A percentile compares a stretch with the other conserved stretches of the same genome.
Conservation (phyloP, 2,329 filamentous ascomycete species). For the Penicillium fuscoglaucum region DNA sequence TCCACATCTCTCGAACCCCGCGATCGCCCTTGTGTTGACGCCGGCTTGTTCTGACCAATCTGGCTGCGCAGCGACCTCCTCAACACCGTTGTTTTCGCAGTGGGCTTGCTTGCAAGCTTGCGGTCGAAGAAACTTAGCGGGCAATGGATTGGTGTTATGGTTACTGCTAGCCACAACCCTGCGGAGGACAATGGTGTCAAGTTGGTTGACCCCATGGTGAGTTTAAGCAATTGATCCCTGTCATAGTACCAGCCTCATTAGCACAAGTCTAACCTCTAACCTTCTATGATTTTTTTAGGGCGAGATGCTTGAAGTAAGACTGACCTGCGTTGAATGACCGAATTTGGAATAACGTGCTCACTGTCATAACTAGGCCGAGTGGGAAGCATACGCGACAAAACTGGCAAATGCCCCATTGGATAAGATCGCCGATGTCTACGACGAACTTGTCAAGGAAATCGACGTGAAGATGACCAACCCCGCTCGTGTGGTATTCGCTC, state of each 20-base stretch:
- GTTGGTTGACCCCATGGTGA: constrained; percentile 87
- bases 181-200: constrained; percentile 90
- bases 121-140: constrained; percentile 87
- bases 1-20: constrained; percentile 30
- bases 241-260: neutral
- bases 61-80: constrained; percentile 65
- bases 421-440: constrained; percentile 74
- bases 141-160: constrained; percentile 94
- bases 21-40: constrained; percentile 35
- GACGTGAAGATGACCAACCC: constrained; percentile 70
- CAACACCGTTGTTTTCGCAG: constrained; percentile 87
- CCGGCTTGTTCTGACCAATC: constrained; percentile 32
- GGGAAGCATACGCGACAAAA: constrained; percentile 84
- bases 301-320: constrained; percentile 85
- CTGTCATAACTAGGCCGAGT: constrained; percentile 60
- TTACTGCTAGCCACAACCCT: constrained; percentile 91
- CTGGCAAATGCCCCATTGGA: constrained; percentile 83
- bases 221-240: constrained; percentile 19
- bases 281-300: constrained; percentile 52
- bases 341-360: constrained; percentile 20
- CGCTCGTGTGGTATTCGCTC: constrained; percentile 81
- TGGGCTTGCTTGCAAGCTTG: constrained; percentile 83
- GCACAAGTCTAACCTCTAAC: constrained; percentile 19
- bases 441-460: constrained; percentile 70
- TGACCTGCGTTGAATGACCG: neutral